phyloP scores from a whole-genome alignment of 345 rosid species.

The Sisymbrium altissimum region DNA sequence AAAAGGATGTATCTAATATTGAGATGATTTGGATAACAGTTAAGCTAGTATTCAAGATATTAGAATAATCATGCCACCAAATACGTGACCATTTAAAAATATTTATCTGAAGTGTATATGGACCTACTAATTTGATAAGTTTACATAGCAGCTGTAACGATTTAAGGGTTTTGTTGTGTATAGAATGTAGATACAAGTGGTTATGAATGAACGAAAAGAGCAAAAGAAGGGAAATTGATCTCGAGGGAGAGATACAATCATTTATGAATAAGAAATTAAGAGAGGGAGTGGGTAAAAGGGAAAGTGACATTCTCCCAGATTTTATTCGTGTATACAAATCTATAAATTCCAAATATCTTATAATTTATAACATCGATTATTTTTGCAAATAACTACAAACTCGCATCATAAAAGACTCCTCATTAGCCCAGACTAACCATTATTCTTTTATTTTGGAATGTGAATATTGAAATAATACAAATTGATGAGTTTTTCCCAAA shows the following conservation, averaged over 20 bases:
- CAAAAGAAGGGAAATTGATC: background rate
- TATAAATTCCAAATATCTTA: background rate
- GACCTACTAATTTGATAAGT: background rate
- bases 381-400: background rate
- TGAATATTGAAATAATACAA: background rate
- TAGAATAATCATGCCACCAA: background rate
- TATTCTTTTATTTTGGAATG: background rate
- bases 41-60: background rate
- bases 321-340: slow-evolving; percentile 9
- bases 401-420: no score
- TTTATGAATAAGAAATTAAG: slow-evolving; percentile 9
- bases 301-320: slow-evolving; percentile 11
- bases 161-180: background rate
- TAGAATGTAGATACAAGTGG: background rate
- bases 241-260: slow-evolving; percentile 8
- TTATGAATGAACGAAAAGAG: background rate
- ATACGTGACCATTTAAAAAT: background rate
- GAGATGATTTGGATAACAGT: background rate
- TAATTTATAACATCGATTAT: background rate
- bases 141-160: background rate
- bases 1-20: background rate
- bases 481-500: background rate
- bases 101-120: background rate
- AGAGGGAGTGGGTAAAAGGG: slow-evolving; percentile 22
- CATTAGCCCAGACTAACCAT: background rate